These are phyloP conservation scores for Talinum fruticosum DNA, from an alignment of 148 eudicot genomes.

Conservation along the genomic window DNA sequence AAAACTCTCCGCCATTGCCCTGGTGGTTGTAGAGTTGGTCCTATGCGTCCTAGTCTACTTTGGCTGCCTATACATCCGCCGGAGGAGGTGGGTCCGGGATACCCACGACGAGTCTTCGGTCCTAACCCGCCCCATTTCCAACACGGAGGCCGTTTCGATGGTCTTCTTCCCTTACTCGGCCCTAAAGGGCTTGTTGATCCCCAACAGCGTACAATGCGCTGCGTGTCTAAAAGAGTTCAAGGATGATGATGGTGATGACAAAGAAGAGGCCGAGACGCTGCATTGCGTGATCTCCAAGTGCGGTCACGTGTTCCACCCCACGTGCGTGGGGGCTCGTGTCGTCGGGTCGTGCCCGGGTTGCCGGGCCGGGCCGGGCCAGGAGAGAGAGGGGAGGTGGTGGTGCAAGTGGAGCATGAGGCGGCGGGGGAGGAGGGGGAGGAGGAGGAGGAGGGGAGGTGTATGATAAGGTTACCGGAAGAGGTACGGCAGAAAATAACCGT, in stretches of 20 bases:
- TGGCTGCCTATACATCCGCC: slow-evolving; percentile 23
- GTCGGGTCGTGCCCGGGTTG: slow-evolving; percentile 21
- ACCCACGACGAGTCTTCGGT: background rate
- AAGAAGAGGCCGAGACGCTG: slow-evolving; percentile 6
- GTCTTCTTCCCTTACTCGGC: background rate
- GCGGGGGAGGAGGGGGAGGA: slow-evolving; percentile 17
- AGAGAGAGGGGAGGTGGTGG: background rate
- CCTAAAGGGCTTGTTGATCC: slow-evolving; percentile 43
- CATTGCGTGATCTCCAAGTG: slow-evolving; percentile 37
- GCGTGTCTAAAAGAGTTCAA: slow-evolving; percentile 38
- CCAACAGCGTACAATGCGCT: slow-evolving; percentile 33
- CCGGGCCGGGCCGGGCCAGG: background rate
- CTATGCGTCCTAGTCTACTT: slow-evolving; percentile 20
- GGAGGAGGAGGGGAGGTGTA: slow-evolving; percentile 17
- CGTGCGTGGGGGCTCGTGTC: slow-evolving; percentile 36
- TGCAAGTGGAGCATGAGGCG: background rate
- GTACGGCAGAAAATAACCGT: slow-evolving; percentile 19
- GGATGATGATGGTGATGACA: no score
- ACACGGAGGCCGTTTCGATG: background rate
- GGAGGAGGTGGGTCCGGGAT: background rate
- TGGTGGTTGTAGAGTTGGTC: slow-evolving; percentile 16
- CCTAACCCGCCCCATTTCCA: background rate
- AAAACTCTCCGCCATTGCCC: slow-evolving; percentile 11
- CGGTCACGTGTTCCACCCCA: slow-evolving; percentile 47
- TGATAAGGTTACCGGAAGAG: slow-evolving; percentile 28